These are phyloP conservation scores for Marchantia paleacea DNA, from an alignment of 225 moss, liverwort and hornwort species.

Conservation along the genomic window DNA sequence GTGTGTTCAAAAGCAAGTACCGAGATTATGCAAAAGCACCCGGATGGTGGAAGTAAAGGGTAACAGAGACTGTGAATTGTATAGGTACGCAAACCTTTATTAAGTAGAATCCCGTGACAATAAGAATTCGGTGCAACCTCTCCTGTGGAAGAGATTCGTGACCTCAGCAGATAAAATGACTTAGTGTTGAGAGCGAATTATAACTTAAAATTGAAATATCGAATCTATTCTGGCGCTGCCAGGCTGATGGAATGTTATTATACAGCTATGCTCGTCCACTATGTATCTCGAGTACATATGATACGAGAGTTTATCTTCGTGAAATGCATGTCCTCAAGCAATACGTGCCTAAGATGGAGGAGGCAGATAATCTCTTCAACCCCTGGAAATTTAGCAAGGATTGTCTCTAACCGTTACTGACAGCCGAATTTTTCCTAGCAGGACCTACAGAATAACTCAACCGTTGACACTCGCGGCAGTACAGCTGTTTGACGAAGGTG, in stretches of 20 bases:
- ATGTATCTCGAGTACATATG: conserved; percentile 12
- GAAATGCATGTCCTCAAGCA: not conserved
- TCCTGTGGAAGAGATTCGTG: not conserved
- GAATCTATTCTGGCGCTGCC: conserved; percentile 8
- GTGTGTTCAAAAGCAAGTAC: not conserved
- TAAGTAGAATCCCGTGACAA: not conserved
- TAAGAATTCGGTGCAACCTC: not conserved
- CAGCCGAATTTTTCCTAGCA: conserved; percentile 2
- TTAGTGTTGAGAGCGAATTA: not conserved
- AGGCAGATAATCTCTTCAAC: not conserved
- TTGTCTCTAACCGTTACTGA: not conserved
- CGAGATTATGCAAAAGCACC: not conserved
- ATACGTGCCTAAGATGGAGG: conserved; percentile 4
- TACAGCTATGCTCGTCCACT: conserved; percentile 12
- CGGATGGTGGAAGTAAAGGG: not conserved
- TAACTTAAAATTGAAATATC: not conserved
- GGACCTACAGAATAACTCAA: conserved; percentile 2
- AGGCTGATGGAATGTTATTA: conserved; percentile 10
- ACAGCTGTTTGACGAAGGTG: not conserved
- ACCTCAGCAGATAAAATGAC: not conserved
- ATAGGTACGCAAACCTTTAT: conserved; percentile 5
- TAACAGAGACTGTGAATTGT: not conserved
- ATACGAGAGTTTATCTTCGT: not conserved
- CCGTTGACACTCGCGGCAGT: conserved; percentile 7
- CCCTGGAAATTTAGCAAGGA: conserved; percentile 10